Evolutionary conservation across 495 filamentous ascomycete genomes (phyloP), one percentile per base, ranked within the genome.

Genomic region (Chaetomidium leptoderma): DNA sequence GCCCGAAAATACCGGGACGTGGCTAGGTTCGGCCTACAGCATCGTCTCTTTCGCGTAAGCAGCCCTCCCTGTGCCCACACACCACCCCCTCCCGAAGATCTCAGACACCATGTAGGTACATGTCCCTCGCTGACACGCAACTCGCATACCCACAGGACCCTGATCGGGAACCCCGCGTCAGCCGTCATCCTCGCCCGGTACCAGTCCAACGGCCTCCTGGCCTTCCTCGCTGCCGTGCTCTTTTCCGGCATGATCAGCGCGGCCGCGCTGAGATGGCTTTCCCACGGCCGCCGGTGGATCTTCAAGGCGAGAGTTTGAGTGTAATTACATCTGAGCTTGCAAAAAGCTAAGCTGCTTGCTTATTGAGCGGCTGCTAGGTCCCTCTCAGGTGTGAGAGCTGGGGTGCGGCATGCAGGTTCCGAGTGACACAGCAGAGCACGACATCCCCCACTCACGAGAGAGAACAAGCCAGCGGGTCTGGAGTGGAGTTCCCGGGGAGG

Each of bases 41-140:
- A 39, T 71, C 40, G 55, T 53, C 42, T 61, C 65, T 24, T 44
- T 70, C 57, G 65, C 67, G 68, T 64, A 65, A 65, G 63, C 27
- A 14, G 8, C 47, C 11, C 33, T 11, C 19, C 16, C 17, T 4
- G 24, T 4, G 13, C n/a, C 4, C n/a, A 11, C n/a, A 9, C n/a
- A 10, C 16, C 45, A 4, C 6, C 45, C n/a, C 17, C 45, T 33
- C n/a, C 45, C 27, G 5, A 11, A 3, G 23, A 27, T n/a, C 13
- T 39, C 13, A n/a, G n/a, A n/a, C n/a, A n/a, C n/a, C n/a, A n/a
- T n/a, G n/a, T n/a, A 51, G 6, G 49, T n/a, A 10, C 13, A 49
- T 44, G 35, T 8, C 7, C 11, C n/a, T 47, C n/a, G 24, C 39
- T 48, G n/a, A 50, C 36, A 30, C 19, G 24, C 37, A 30, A n/a